Percentiles rank a stretch among this genome's conserved stretches.
phyloP scores from a whole-genome alignment of 164 flowering plant species.

The Kalanchoe fedtschenkoi region DNA sequence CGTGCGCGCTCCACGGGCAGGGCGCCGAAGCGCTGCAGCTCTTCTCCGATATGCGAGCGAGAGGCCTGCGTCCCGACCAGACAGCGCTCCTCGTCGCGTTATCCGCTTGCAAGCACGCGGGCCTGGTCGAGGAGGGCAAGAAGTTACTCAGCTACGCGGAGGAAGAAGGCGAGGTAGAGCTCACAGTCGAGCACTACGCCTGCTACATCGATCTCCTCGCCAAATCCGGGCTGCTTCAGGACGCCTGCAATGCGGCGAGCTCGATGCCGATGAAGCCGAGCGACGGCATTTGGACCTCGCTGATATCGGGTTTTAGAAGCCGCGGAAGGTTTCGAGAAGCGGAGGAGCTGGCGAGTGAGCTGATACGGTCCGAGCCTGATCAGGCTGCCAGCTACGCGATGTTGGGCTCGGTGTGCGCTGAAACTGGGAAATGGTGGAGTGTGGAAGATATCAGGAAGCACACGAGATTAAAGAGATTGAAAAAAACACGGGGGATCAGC shows the following conservation, averaged over 20 bases:
- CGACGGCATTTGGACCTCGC: constrained; percentile 35
- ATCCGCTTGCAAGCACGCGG: constrained; percentile 55
- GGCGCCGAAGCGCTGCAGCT: constrained; percentile 39
- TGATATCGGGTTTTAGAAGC: constrained; percentile 41
- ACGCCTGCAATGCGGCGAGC: constrained; percentile 33
- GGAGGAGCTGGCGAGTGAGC: constrained; percentile 24
- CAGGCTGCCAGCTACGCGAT: constrained; percentile 41
- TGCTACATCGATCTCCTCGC: constrained; percentile 64
- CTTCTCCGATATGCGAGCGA: constrained; percentile 38
- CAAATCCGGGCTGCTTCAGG: constrained; percentile 43
- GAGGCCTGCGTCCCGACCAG: constrained; percentile 26
- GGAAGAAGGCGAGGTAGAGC: constrained; percentile 7
- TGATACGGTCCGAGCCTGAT: constrained; percentile 37
- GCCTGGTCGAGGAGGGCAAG: constrained; percentile 41
- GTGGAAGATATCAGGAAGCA: constrained; percentile 35
- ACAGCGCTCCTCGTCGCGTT: constrained; percentile 35
- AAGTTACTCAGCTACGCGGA: constrained; percentile 20
- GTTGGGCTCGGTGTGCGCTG: constrained; percentile 37
- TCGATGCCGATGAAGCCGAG: constrained; percentile 42
- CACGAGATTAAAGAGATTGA: constrained; percentile 31
- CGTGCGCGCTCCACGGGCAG: constrained; percentile 37
- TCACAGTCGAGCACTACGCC: constrained; percentile 40
- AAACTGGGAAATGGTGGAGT: constrained; percentile 36
- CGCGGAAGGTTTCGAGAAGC: constrained; percentile 46
- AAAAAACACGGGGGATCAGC: constrained; percentile 39